Base-by-base conservation (phyloP, 306 rosid species). In the Malus fusca region DNA sequence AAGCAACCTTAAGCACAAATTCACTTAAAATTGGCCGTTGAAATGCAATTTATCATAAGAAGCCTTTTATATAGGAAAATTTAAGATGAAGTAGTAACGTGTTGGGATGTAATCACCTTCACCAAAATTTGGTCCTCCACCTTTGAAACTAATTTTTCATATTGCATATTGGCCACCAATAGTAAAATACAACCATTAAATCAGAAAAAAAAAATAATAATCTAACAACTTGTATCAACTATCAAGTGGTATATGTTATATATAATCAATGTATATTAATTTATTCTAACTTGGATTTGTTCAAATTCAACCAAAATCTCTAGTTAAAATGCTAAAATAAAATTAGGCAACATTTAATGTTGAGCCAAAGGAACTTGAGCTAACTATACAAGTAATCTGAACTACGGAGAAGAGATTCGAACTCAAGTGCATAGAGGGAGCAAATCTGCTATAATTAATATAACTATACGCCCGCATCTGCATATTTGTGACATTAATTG, bases 101-200 rank as follows among this genome's bases (percentile, higher is more conserved):
- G 79, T 77, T 69, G 82, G 82, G 79, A 51, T 71, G 81, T 58
- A 62, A 17, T 18, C 56, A 72, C 60, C 53, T 81, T 58, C 59
- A 21, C 59, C 75, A 37, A 77, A 66, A 44, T 58, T 70, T 68
- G 26, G 11, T 72, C 40, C 28, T 61, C 66, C 37, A 71, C 70
- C 18, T 70, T 66, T 75, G 62, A 63, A 66, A 8, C 31, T 53
- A 75, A 59, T 42, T 22, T 75, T 63, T 65, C 69, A 42, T 71
- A 44, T 56, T 31, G 74, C 66, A 58, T 60, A 59, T 60, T 56
- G 74, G 70, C 8, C 17, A 65, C 4, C 55, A 51, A 14, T 51
- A 52, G 52, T 33, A 63, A 61, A 13, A 22, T 48, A 33, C 17
- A 43, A 12, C 9, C 40, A 64, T 55, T 64, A 31, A 46, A 30